Evolutionary conservation across 495 filamentous ascomycete species (phyloP), one percentile per base, ranked within the genome.

Genomic region (Rusavskia elegans): DNA sequence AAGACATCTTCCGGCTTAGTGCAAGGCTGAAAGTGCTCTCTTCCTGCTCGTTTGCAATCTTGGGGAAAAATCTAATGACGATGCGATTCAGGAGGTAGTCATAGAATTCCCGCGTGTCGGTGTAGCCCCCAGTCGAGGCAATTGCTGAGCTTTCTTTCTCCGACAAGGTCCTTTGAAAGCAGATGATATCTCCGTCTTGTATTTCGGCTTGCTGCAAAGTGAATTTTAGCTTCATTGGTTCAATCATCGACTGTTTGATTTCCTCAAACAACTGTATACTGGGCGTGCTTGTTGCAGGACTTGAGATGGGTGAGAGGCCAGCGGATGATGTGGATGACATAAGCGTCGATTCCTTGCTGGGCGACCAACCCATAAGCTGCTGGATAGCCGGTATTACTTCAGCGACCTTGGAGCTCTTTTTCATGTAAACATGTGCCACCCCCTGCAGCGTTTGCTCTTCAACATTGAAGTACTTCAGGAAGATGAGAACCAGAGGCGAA

Each of bases 181-280:
- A 95, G 30, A 99, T 78, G 58, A 99, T 95, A 63, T 99, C 92
- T 39, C 92, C 92, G 61, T 97, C 89, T 61, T 96, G 90, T 40
- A 99, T 86, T 64, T 99, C 92, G 2, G 90, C 88, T 50, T 85
- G 80, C 45, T 85, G 81, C 53, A 99, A 77, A 0, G 87, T 84
- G 59, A 85, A 77, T 64, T 94, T 97, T 1, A 82, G 80, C 63
- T 95, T 96, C 74, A 97, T 87, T 13, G 77, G 71, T 57, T 99
- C 92, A 59, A 99, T 94, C 89, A 97, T 97, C 48, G 78, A 82
- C 37, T 89, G 87, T 64, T 96, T 97, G 68, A 99, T 97, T 66
- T 99, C 92, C 75, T 97, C 90, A 65, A 78, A 95, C n/a, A 96
- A 74, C 45, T 67, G 64, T 21, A 75, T 55, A 11, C 44, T n/a